Evolutionary conservation across 192 early-diverging fungal species (phyloP).

Genomic region (Coemansia sp.): DNA sequence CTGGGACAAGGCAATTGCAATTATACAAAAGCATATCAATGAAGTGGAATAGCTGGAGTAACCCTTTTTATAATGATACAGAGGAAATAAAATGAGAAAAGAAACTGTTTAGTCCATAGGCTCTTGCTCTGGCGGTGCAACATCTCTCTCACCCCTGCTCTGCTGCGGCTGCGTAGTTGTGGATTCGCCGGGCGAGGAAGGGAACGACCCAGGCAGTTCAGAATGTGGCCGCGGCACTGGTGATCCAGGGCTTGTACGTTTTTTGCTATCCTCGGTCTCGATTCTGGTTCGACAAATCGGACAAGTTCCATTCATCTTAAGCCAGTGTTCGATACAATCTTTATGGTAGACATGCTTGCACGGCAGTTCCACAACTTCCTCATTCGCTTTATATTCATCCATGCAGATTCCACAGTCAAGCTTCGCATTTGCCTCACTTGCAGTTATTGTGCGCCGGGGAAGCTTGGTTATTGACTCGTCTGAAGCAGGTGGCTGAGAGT

Average conservation of each 20-base stretch:
- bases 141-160: background rate
- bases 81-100: background rate
- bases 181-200: slow-evolving; percentile 22
- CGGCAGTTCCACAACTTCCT: slow-evolving; percentile 67
- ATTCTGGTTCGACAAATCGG: slow-evolving; percentile 74
- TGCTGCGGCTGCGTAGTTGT: slow-evolving; percentile 7
- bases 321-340: slow-evolving; percentile 87
- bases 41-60: background rate
- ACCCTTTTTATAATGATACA: background rate
- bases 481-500: slow-evolving; percentile 74
- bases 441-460: slow-evolving; percentile 55
- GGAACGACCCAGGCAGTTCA: slow-evolving; percentile 49
- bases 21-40: background rate
- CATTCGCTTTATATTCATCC: slow-evolving; percentile 76
- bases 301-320: slow-evolving; percentile 91
- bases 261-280: slow-evolving; percentile 15
- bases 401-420: slow-evolving; percentile 86
- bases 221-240: slow-evolving; percentile 27
- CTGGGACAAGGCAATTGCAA: slow-evolving; percentile 14
- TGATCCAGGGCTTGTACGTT: background rate
- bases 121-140: slow-evolving; percentile 21
- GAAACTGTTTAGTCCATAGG: slow-evolving; percentile 24
- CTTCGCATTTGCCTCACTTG: slow-evolving; percentile 62
- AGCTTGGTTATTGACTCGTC: slow-evolving; percentile 73
- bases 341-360: slow-evolving; percentile 91